Base-by-base conservation (phyloP, 106 monocot genomes). In the Dioscorea dumetorum region DNA sequence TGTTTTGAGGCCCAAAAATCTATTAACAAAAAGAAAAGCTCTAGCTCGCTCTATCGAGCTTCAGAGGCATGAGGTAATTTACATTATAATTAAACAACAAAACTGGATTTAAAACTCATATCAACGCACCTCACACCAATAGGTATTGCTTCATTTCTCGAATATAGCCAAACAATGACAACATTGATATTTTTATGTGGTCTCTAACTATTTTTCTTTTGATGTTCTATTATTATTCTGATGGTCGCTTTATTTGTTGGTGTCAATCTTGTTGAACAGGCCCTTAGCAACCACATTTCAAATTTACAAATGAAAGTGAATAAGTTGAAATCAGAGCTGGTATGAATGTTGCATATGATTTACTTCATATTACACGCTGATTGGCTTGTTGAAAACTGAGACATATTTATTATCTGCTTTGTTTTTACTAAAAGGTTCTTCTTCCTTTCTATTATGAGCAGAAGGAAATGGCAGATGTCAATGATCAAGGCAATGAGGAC, bases 11-110 rank as follows among this genome's bases (percentile, higher is more conserved):
- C 97, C 97, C 41, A 87, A 70, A 69, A 99, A 99, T 87, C 74
- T 99, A n/a, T 71, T 99, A 56, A 87, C 87, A 22, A 99, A 93
- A 69, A 82, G 97, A 64, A 99, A 92, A 66, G 97, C 97, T 78
- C 70, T 99, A 62, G 92, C 97, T 62, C 76, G 92, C 33, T 99
- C 97, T 22, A 99, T 99, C 61, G 97, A 99, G 66, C 86, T 92
- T 57, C 95, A 97, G 52, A 79, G 91, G 49, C 86, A 58, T 34
- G 83, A 88, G 95, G 95, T 95, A 73, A 10, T 18, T 66, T 5
- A 41, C 41, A 41, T 41, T 41, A 41, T 41, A 10, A 41, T 28
- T 5, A 41, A 41, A 41, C 9, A 41, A 41, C 9, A 41, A 3
- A 8, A 41, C 6, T 41, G 41, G 0, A 10, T 41, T 41, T 41